A percentile compares a stretch with the other conserved stretches of the same genome.
phyloP scores from a whole-genome alignment of 1,284 basidiomycete species.

The Trametes sp. region DNA sequence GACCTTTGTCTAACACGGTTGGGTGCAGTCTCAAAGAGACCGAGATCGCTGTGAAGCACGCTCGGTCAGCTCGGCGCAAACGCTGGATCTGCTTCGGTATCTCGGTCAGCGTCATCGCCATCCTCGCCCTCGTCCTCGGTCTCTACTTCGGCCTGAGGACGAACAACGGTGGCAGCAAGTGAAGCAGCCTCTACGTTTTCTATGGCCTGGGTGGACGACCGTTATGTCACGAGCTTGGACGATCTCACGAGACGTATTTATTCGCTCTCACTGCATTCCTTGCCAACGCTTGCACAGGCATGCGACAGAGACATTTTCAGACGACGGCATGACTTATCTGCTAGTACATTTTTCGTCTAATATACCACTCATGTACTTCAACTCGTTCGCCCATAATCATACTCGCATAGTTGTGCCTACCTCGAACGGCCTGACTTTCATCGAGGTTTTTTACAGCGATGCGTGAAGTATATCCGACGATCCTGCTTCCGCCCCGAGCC shows the following conservation, averaged over 20 bases:
- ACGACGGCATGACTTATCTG: constrained; percentile 20
- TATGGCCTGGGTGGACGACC: background rate
- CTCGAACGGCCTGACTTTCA: too few species aligned
- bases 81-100: constrained; percentile 84
- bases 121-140: constrained; percentile 63
- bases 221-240: constrained; percentile 15
- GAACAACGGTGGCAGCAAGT: constrained; percentile 29
- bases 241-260: constrained; percentile 15
- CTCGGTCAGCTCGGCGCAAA: constrained; percentile 75
- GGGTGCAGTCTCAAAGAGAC: constrained; percentile 64
- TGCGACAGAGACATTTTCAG: constrained; percentile 1
- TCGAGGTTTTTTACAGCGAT: too few species aligned
- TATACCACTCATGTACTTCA: constrained; percentile 24
- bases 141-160: constrained; percentile 47
- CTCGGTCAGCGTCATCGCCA: constrained; percentile 53
- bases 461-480: too few species aligned
- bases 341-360: constrained; percentile 18
- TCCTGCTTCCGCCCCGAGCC: background rate
- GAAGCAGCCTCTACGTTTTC: constrained; percentile 4
- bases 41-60: constrained; percentile 76
- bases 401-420: background rate
- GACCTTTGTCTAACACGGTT: background rate
- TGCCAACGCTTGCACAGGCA: background rate
- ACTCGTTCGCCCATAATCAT: constrained; percentile 4
- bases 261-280: constrained; percentile 1